Conservation (phyloP, 2,329 filamentous ascomycete species). For the Magnaporthales sp. region DNA sequence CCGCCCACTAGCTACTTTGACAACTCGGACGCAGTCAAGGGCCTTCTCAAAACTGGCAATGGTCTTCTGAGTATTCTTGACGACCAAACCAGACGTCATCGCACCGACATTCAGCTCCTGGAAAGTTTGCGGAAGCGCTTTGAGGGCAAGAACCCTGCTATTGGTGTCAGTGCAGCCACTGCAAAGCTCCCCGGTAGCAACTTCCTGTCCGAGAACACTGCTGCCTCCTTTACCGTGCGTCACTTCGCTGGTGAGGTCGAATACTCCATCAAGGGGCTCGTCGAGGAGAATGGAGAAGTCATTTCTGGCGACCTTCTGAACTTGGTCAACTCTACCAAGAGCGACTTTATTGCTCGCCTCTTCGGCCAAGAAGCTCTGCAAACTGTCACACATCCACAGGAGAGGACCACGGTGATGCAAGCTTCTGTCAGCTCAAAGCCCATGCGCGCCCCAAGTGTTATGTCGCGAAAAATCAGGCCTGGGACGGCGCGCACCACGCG, state of each 20-base stretch:
- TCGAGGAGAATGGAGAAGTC: slow-evolving; percentile 94
- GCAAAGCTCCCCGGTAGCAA: slow-evolving; percentile 79
- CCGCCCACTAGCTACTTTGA: slow-evolving; percentile 95
- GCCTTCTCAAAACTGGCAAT: slow-evolving; percentile 84
- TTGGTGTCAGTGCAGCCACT: slow-evolving; percentile 66
- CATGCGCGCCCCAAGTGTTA: slow-evolving; percentile 84
- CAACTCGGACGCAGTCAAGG: slow-evolving; percentile 89
- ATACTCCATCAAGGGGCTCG: slow-evolving; percentile 75
- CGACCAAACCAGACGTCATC: slow-evolving; percentile 85
- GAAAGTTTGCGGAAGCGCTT: slow-evolving; percentile 90
- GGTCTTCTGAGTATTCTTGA: slow-evolving; percentile 90
- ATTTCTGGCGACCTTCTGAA: slow-evolving; percentile 96
- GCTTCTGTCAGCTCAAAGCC: slow-evolving; percentile 95
- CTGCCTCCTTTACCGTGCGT: slow-evolving; percentile 79
- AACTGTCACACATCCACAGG: slow-evolving; percentile 86
- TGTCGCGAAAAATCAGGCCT: slow-evolving; percentile 63
- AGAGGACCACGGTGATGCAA: slow-evolving; percentile 86
- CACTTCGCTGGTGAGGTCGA: slow-evolving; percentile 97
- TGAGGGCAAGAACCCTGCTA: slow-evolving; percentile 87
- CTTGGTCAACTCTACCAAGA: slow-evolving; percentile 80
- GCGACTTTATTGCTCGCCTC: slow-evolving; percentile 77
- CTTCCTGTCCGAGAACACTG: slow-evolving; percentile 73
- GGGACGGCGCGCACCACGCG: slow-evolving; percentile 21
- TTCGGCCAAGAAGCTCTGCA: slow-evolving; percentile 95
- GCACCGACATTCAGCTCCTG: slow-evolving; percentile 80